These are phyloP conservation scores for Pseudozyma hubeiensis DNA, from an alignment of 1,284 basidiomycete genomes.

Conservation along the genomic window DNA sequence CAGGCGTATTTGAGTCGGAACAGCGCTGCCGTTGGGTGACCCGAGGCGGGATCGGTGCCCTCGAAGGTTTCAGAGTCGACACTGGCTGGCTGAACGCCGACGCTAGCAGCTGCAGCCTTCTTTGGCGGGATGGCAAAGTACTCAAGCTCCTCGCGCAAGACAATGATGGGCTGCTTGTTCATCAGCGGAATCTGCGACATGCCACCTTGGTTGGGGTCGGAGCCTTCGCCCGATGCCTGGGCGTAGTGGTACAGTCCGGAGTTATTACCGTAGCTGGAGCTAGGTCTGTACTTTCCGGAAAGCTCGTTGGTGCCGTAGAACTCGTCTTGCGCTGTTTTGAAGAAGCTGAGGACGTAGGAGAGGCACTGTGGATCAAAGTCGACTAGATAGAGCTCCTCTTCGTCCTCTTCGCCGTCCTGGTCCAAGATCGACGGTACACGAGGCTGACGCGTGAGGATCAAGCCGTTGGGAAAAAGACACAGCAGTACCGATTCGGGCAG, in stretches of 20 bases:
- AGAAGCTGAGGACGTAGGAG: constrained; percentile 90
- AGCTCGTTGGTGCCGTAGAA: constrained; percentile 88
- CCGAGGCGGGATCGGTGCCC: constrained; percentile 72
- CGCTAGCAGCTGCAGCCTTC: constrained; percentile 13
- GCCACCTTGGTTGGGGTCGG: constrained; percentile 70
- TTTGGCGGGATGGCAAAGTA: constrained; percentile 88
- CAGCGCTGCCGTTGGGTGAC: constrained; percentile 81
- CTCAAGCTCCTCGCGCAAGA: constrained; percentile 95
- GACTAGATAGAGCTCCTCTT: constrained; percentile 93
- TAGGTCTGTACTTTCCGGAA: constrained; percentile 80
- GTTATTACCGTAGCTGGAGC: constrained; percentile 64
- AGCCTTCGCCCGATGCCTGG: constrained; percentile 28
- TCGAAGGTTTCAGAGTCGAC: constrained; percentile 35
- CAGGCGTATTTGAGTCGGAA: constrained; percentile 69
- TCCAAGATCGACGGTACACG: constrained; percentile 69
- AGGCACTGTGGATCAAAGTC: constrained; percentile 98
- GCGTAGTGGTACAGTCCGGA: constrained; percentile 32
- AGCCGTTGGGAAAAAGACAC: constrained; percentile 96
- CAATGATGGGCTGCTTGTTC: constrained; percentile 97
- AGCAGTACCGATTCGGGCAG: constrained; percentile 95
- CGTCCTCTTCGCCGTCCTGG: constrained; percentile 74
- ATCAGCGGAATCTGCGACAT: constrained; percentile 77
- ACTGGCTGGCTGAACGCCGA: background rate
- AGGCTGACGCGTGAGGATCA: constrained; percentile 89
- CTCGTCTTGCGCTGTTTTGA: constrained; percentile 83